Conservation (phyloP, 2,329 filamentous ascomycete genomes). For the Ceratocystiopsis sp. region DNA sequence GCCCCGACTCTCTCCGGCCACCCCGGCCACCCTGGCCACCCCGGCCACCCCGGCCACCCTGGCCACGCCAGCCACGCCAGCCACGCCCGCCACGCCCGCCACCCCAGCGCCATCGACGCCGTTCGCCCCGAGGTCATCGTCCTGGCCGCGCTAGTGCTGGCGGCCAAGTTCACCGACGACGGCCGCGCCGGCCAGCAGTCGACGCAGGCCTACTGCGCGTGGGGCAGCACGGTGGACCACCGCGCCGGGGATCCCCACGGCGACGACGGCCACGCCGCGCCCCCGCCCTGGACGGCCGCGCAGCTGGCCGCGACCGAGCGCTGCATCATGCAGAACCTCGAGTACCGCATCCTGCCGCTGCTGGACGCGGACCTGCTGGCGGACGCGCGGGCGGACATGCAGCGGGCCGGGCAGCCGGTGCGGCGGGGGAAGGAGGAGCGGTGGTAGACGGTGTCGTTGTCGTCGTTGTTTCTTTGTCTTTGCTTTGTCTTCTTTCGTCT, state of each 20-base stretch:
- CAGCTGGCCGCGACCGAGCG: conserved; percentile 49
- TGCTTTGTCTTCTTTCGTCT: not conserved
- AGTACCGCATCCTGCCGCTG: conserved; percentile 45
- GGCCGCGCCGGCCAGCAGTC: conserved; percentile 36
- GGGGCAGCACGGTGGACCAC: not conserved
- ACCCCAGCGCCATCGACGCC: conserved; percentile 28
- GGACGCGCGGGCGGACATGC: conserved; percentile 46
- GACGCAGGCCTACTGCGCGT: conserved; percentile 32
- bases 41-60: not conserved
- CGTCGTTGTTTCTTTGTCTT: not conserved
- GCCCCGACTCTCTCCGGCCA: not conserved
- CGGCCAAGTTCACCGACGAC: conserved; percentile 50
- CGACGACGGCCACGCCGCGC: not conserved
- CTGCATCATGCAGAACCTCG: conserved; percentile 45
- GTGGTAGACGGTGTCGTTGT: not conserved
- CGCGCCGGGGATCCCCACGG: not conserved
- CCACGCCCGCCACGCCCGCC: conserved; percentile 20
- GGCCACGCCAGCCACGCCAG: not conserved
- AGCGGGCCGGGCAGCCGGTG: conserved; percentile 27
- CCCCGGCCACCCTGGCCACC: not conserved
- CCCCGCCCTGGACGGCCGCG: conserved; percentile 35
- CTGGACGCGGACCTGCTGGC: conserved; percentile 37
- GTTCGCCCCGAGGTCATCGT: conserved; percentile 46
- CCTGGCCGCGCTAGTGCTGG: conserved; percentile 44
- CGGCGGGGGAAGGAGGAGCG: no score